phyloP scores from a whole-genome alignment of 805 yeast genomes.

The Wickerhamiella bombiphila region DNA sequence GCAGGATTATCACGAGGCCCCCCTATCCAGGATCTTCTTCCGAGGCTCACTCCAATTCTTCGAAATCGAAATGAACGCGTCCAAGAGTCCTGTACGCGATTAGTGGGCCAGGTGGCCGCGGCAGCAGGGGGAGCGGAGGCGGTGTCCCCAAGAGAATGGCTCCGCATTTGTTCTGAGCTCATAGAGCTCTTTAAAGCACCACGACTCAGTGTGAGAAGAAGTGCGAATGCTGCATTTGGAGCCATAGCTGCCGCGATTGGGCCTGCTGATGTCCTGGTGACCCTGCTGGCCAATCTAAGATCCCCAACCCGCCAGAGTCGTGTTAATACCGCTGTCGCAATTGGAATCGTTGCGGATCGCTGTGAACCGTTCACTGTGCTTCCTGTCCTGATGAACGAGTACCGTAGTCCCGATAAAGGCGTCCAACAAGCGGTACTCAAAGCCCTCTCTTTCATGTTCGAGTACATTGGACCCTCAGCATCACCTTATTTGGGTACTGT shows the following conservation, averaged over 20 bases:
- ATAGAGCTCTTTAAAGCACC: conserved; percentile 78
- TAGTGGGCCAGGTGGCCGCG: conserved; percentile 67
- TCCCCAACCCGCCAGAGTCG: conserved; percentile 94
- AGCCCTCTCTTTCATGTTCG: conserved; percentile 80
- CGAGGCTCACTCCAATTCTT: conserved; percentile 81
- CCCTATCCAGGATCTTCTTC: conserved; percentile 65
- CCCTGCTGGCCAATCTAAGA: conserved; percentile 65
- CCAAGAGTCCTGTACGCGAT: conserved; percentile 62
- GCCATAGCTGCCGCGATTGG: conserved; percentile 84
- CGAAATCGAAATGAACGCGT: conserved; percentile 83
- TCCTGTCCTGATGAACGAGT: conserved; percentile 93
- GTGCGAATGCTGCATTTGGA: conserved; percentile 87
- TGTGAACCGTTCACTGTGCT: conserved; percentile 87
- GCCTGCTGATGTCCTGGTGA: conserved; percentile 83
- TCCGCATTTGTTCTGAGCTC: conserved; percentile 84
- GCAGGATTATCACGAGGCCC: conserved; percentile 42
- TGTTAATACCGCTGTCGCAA: conserved; percentile 95
- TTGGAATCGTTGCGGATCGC: conserved; percentile 87
- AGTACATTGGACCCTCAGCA: conserved; percentile 71
- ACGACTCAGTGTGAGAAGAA: conserved; percentile 57
- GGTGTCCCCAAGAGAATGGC: conserved; percentile 90
- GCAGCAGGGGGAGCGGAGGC: conserved; percentile 54
- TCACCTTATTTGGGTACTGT: conserved; percentile 71
- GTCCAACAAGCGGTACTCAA: conserved; percentile 93
- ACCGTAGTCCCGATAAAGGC: conserved; percentile 77